Percentiles rank a stretch among this genome's conserved stretches.
Evolutionary conservation across 73 alveolate species (phyloP).

Genomic region (Paramecium tetraurelia): DNA sequence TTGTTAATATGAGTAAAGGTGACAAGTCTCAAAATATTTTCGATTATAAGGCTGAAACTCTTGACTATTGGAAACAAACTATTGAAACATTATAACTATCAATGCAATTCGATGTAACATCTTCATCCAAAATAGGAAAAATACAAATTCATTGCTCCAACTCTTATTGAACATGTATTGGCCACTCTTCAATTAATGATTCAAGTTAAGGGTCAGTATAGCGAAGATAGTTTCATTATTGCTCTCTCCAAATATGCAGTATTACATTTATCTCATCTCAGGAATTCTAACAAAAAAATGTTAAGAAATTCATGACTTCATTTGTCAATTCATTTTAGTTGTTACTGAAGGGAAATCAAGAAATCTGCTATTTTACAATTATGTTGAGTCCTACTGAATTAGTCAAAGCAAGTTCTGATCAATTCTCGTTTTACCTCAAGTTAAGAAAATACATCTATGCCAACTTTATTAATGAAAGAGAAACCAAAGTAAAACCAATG

Average conservation of each 20-base stretch:
- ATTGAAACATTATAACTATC: not conserved
- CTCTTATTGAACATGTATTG: not conserved
- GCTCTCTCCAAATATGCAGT: not conserved
- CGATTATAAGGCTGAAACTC: not conserved
- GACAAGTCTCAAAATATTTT: not conserved
- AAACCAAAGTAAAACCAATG: not conserved
- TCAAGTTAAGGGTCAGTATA: not conserved
- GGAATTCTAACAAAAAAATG: not conserved
- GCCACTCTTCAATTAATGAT: not conserved
- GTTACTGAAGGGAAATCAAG: not conserved
- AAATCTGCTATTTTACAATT: not conserved
- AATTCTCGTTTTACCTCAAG: not conserved
- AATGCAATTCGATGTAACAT: not conserved
- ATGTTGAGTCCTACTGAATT: not conserved
- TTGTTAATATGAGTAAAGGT: not conserved
- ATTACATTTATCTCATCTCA: not conserved
- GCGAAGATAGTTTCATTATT: slow-evolving; percentile 32
- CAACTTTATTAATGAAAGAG: slow-evolving; percentile 11
- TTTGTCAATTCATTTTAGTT: not conserved
- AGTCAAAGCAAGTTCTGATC: not conserved
- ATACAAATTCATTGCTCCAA: not conserved
- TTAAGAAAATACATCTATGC: slow-evolving; percentile 21
- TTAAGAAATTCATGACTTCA: not conserved
- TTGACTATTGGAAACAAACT: not conserved
- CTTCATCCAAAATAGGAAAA: not conserved